Conservation (phyloP, 345 rosid species). For the Eucalyptus regnans region DNA sequence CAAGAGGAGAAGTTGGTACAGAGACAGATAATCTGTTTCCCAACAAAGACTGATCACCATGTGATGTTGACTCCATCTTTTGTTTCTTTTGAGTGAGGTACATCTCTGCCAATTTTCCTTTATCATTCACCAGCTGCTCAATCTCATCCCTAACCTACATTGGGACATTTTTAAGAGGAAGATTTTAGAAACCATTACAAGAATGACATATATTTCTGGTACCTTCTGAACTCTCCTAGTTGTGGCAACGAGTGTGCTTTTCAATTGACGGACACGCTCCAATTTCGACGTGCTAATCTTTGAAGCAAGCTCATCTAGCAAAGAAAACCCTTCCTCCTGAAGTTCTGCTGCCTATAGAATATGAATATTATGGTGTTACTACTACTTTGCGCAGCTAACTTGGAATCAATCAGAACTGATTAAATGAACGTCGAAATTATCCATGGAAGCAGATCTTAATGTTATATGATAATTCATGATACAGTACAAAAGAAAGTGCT, state of each 20-base stretch:
- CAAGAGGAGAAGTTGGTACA: constrained; percentile 83
- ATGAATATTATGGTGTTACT: not conserved
- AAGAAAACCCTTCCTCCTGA: constrained; percentile 87
- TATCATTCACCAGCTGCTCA: constrained; percentile 97
- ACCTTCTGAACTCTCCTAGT: constrained; percentile 98
- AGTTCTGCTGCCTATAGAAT: constrained; percentile 73
- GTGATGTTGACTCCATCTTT: constrained; percentile 64
- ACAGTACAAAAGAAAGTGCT: not conserved
- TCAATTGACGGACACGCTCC: constrained; percentile 83
- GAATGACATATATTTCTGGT: not conserved
- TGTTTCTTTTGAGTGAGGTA: constrained; percentile 88
- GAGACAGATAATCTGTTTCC: constrained; percentile 65
- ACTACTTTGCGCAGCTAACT: not conserved
- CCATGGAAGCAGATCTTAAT: not conserved
- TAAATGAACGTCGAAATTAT: not conserved
- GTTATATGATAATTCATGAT: not conserved
- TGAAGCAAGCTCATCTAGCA: constrained; percentile 83
- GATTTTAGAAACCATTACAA: not conserved
- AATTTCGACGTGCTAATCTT: constrained; percentile 92
- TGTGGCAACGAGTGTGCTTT: constrained; percentile 85
- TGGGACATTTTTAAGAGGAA: not conserved
- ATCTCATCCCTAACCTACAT: constrained; percentile 87
- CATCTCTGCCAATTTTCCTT: constrained; percentile 99
- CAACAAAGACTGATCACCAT: constrained; percentile 63
- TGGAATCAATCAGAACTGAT: not conserved